Evolutionary conservation across 2,329 filamentous ascomycete genomes (phyloP).

Genomic region (Periconia digitata): DNA sequence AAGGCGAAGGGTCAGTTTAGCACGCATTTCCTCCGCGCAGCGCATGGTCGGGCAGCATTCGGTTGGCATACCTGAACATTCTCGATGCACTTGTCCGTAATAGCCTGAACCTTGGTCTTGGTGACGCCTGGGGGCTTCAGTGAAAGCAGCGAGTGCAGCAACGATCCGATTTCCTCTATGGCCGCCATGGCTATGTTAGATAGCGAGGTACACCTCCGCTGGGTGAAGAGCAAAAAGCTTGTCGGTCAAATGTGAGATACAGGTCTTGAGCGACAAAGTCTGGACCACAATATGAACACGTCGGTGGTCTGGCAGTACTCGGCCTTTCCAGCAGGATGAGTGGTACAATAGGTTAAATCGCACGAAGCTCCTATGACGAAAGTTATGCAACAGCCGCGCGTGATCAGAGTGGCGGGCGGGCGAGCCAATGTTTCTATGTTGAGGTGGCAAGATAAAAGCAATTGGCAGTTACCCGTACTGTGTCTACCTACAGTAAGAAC

Average conservation of each 20-base stretch:
- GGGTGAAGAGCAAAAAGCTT: slow-evolving; percentile 19
- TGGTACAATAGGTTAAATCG: neutral
- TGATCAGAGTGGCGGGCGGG: neutral
- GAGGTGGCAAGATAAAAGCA: neutral
- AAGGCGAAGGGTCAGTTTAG: slow-evolving; percentile 28
- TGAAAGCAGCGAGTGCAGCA: slow-evolving; percentile 86
- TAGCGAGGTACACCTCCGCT: slow-evolving; percentile 20
- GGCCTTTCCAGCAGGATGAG: neutral
- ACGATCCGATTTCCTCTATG: slow-evolving; percentile 86
- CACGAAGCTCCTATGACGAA: neutral
- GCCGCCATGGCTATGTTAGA: slow-evolving; percentile 58
- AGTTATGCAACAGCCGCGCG: neutral
- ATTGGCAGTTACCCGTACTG: neutral
- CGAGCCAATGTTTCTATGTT: neutral
- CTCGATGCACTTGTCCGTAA: slow-evolving; percentile 83
- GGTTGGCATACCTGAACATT: slow-evolving; percentile 35
- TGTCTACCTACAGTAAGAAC: neutral
- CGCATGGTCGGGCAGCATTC: slow-evolving; percentile 9
- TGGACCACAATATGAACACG: neutral
- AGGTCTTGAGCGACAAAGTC: neutral
- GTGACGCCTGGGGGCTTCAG: slow-evolving; percentile 94
- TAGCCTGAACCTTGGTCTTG: slow-evolving; percentile 82
- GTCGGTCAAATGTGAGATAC: slow-evolving; percentile 7
- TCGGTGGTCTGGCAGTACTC: neutral
- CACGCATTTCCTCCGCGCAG: slow-evolving; percentile 17